These are phyloP conservation scores for Geotrichum candidum DNA, from an alignment of 1,139 yeast species.

Conservation along the genomic window DNA sequence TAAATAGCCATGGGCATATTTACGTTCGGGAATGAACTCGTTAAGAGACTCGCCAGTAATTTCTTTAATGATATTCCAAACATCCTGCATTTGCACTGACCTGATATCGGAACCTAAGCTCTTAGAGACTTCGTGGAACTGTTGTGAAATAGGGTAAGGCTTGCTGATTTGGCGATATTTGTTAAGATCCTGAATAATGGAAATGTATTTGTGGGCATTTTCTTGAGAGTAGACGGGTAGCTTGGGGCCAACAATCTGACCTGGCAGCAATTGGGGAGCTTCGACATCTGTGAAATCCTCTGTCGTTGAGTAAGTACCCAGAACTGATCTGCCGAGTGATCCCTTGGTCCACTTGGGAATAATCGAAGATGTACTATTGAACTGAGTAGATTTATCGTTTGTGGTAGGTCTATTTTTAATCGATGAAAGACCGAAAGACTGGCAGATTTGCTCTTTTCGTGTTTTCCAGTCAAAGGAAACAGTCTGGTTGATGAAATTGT, in stretches of 20 bases:
- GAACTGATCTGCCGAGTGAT: slow-evolving; percentile 33
- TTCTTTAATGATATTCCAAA: slow-evolving; percentile 34
- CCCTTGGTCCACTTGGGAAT: slow-evolving; percentile 31
- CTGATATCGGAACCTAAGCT: slow-evolving; percentile 32
- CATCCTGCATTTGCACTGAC: slow-evolving; percentile 36
- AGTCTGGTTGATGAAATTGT: slow-evolving; percentile 63
- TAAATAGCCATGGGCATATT: slow-evolving; percentile 38
- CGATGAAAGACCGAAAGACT: slow-evolving; percentile 52
- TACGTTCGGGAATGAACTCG: slow-evolving; percentile 41
- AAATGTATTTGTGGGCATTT: slow-evolving; percentile 54
- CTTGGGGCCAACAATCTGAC: slow-evolving; percentile 1
- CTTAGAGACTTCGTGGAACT: slow-evolving; percentile 45
- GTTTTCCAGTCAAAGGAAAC: slow-evolving; percentile 79
- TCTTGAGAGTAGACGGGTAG: slow-evolving; percentile 1
- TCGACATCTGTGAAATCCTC: slow-evolving; percentile 33
- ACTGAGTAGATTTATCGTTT: slow-evolving; percentile 1
- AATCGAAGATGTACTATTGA: neutral
- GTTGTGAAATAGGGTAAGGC: slow-evolving; percentile 47
- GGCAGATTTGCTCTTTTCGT: slow-evolving; percentile 65
- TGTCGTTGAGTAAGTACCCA: slow-evolving; percentile 34
- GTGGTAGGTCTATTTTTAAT: slow-evolving; percentile 14
- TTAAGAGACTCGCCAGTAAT: slow-evolving; percentile 30
- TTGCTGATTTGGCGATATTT: slow-evolving; percentile 54
- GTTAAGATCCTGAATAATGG: slow-evolving; percentile 62
- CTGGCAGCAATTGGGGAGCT: slow-evolving; percentile 24